Evolutionary conservation across 2,329 filamentous ascomycete species (phyloP), one percentile per base, ranked within the genome.

Genomic region (Fusarium incarnatum): DNA sequence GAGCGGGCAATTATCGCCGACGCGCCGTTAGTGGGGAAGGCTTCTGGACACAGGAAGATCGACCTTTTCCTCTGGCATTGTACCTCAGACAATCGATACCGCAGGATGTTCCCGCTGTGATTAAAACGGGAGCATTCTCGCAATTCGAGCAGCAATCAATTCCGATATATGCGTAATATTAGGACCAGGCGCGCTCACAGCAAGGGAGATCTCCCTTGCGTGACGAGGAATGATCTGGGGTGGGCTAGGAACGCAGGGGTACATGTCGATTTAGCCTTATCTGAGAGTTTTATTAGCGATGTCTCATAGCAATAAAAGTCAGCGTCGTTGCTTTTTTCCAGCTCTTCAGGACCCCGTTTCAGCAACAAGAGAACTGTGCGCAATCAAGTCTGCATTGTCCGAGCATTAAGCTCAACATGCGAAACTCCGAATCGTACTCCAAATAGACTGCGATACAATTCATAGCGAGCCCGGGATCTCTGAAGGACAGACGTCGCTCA

Each of bases 11-110:
- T 10, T 75, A 74, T 50, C 71, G 68, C 16, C 68, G 73, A 23
- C 71, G 73, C 2, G 69, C 60, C 2, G 60, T 75, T 5, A 63
- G 57, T 23, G 73, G 71, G 1, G 71, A 70, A 13, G 73, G 73
- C 2, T 75, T 75, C 45, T 75, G 73, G 73, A 46, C 41, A 0
- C 62, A 70, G 10, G 34, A 49, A 2, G 73, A 75, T 22, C 66
- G 62, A 2, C 64, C 73, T 12, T 75, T 75, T 25, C 73, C 73
- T 3, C 59, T 74, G 64, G 73, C 73, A 11, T 41, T 75, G 7
- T 75, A 75, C 25, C 73, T 64, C 69, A 72, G 60, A 52, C 73
- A 63, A 32, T 15, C 56, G n/a, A 47, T 20, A 34, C 48, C 52
- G 12, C 32, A 28, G 3, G 27, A 64, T 40, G 11, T 41, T 15